Evolutionary conservation across 2,329 filamentous ascomycete genomes (phyloP).

Genomic region (Cordyceps javanica): DNA sequence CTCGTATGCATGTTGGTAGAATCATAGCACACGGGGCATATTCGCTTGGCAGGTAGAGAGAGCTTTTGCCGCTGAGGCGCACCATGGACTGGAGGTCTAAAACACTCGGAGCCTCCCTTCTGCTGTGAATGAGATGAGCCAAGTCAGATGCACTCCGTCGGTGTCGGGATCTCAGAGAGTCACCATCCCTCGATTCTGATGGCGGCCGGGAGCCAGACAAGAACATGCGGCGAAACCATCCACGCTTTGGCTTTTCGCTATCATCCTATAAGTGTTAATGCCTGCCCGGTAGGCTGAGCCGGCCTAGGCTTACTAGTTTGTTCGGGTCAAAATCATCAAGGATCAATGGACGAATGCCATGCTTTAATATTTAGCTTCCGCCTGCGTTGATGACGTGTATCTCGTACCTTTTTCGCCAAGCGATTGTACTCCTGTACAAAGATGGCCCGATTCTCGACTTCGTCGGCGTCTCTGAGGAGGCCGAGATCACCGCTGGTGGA

Average conservation of each 20-base stretch:
- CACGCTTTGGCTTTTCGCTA: constrained; percentile 20
- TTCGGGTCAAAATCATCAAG: constrained; percentile 29
- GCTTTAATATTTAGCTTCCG: constrained; percentile 29
- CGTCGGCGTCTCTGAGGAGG: constrained; percentile 42
- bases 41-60: constrained; percentile 53
- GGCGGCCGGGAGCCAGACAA: constrained; percentile 20
- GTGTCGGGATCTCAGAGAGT: constrained; percentile 25
- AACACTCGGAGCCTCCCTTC: constrained; percentile 40
- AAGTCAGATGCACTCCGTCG: constrained; percentile 52
- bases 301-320: constrained; percentile 20
- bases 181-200: constrained; percentile 6
- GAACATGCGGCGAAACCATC: constrained; percentile 34
- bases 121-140: constrained; percentile 37
- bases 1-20: constrained; percentile 60
- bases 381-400: not conserved
- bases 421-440: constrained; percentile 56
- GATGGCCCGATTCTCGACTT: constrained; percentile 39
- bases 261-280: not conserved
- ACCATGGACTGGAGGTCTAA: constrained; percentile 54
- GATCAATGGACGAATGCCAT: constrained; percentile 42
- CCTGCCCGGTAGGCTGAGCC: not conserved
- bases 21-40: constrained; percentile 51
- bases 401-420: constrained; percentile 48
- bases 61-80: constrained; percentile 55
- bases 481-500: constrained; percentile 47